Conservation (phyloP, 441 rosid species). For the Erysimum cheiri region DNA sequence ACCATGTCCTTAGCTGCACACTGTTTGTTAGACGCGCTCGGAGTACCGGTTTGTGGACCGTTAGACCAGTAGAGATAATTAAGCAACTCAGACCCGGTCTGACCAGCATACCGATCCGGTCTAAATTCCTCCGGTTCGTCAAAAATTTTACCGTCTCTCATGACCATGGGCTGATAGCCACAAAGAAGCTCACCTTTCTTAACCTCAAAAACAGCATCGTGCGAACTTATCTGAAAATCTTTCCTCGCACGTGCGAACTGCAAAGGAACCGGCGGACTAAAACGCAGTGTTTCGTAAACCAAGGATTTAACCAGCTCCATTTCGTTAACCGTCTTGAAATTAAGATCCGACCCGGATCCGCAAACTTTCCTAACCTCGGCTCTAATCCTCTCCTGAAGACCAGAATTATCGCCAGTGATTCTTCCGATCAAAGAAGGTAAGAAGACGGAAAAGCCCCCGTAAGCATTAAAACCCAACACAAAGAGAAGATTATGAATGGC, state of each 20-base stretch:
- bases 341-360: conserved; percentile 49
- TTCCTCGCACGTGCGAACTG: conserved; percentile 83
- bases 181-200: conserved; percentile 85
- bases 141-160: conserved; percentile 68
- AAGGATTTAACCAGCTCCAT: conserved; percentile 77
- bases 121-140: conserved; percentile 70
- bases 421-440: conserved; percentile 49
- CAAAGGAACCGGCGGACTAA: conserved; percentile 72
- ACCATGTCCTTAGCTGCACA: conserved; percentile 80
- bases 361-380: conserved; percentile 56
- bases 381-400: conserved; percentile 62
- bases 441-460: conserved; percentile 78
- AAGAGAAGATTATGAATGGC: conserved; percentile 71
- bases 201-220: conserved; percentile 67
- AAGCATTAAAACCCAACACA: conserved; percentile 75
- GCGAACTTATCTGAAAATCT: conserved; percentile 67
- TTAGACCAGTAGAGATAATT: conserved; percentile 82
- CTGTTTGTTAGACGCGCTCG: conserved; percentile 69
- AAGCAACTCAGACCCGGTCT: conserved; percentile 55
- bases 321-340: conserved; percentile 61
- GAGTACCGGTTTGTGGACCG: conserved; percentile 81
- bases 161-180: conserved; percentile 72
- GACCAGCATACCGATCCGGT: conserved; percentile 67
- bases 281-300: conserved; percentile 73
- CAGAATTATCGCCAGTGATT: conserved; percentile 55